Percentiles rank a stretch among this genome's conserved stretches.
phyloP scores from a whole-genome alignment of 1,284 basidiomycete genomes.

The Malassezia psittaci region DNA sequence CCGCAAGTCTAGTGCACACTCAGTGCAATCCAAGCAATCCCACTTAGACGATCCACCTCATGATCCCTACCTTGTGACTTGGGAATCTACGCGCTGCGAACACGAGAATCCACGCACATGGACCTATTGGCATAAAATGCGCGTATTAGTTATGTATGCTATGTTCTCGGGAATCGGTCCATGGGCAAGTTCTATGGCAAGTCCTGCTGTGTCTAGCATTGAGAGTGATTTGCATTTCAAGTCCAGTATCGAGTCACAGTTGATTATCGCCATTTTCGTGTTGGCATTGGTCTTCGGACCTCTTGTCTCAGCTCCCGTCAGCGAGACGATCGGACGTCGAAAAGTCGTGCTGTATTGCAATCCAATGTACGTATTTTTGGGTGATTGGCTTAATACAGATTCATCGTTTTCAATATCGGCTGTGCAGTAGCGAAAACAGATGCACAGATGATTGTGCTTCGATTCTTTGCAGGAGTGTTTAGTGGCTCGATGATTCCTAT shows the following conservation, averaged over 20 bases:
- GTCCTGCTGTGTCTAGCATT: constrained; percentile 31
- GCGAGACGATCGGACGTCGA: constrained; percentile 53
- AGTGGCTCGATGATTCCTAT: constrained; percentile 40
- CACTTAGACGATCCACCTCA: not conserved
- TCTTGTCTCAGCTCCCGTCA: constrained; percentile 50
- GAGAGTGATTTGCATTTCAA: constrained; percentile 23
- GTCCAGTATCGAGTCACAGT: constrained; percentile 15
- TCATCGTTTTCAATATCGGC: constrained; percentile 37
- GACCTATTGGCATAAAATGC: constrained; percentile 54
- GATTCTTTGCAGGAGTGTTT: constrained; percentile 39
- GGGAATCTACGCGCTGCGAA: constrained; percentile 57
- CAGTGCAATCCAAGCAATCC: not conserved
- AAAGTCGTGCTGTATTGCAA: constrained; percentile 32
- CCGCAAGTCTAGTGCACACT: not conserved
- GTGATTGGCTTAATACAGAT: not conserved
- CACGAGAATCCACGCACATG: constrained; percentile 62
- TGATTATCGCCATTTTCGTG: constrained; percentile 37
- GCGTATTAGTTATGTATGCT: constrained; percentile 52
- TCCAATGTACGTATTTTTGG: constrained; percentile 19
- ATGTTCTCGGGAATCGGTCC: constrained; percentile 37
- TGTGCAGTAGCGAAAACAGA: constrained; percentile 26
- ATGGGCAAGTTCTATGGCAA: constrained; percentile 37
- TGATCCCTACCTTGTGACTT: constrained; percentile 51
- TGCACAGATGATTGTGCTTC: constrained; percentile 24
- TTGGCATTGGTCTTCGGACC: constrained; percentile 35